Evolutionary conservation across 2,329 filamentous ascomycete genomes (phyloP), one percentile per base, ranked within the genome.

Genomic region (Scedosporium minutisporum): DNA sequence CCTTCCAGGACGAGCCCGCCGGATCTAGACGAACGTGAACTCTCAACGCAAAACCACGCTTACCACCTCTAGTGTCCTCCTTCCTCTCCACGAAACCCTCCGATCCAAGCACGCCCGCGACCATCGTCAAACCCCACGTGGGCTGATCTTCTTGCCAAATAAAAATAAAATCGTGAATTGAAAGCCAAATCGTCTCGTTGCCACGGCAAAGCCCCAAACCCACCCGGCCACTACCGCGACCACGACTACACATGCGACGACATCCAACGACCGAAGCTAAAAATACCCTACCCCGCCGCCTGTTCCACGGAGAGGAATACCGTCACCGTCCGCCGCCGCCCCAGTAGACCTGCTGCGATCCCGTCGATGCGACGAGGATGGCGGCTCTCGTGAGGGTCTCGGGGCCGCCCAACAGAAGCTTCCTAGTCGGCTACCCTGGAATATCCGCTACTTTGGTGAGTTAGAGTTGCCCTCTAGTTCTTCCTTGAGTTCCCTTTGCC

Each of bases 381-480:
- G 84, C 88, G 76, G 89, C 90, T 74, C 90, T 90, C 76, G 95
- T 99, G 80, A 89, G 95, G 83, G 92, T 99, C 78, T 96, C 92
- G 68, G 95, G 95, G 73, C 93, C 93, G 73, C 93, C 95, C 69
- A 99, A 99, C 78, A 95, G 91, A 78, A 95, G 90, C 78, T 97
- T 96, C 74, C 83, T 97, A 67, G 91, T 97, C 69, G 95, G 95
- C 69, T 99, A 97, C 76, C 95, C 95, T 63, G 95, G 95, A 69
- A 97, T 99, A 76, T 97, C 93, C 63, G 95, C 95, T 71, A 99
- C 95, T 44, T 77, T 97, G 85, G 93, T 97, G 83, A 78, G 91
- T 85, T 57, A 57, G 25, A 58, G 25, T 27, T 58, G 4, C 25
- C 46, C 9, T 38, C 33, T 38, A 10, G 33, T 38, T 38, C 33